Percentiles rank a stretch among this genome's conserved stretches.
Evolutionary conservation across 2,329 filamentous ascomycete genomes (phyloP).

Genomic region (Colletotrichum lini): DNA sequence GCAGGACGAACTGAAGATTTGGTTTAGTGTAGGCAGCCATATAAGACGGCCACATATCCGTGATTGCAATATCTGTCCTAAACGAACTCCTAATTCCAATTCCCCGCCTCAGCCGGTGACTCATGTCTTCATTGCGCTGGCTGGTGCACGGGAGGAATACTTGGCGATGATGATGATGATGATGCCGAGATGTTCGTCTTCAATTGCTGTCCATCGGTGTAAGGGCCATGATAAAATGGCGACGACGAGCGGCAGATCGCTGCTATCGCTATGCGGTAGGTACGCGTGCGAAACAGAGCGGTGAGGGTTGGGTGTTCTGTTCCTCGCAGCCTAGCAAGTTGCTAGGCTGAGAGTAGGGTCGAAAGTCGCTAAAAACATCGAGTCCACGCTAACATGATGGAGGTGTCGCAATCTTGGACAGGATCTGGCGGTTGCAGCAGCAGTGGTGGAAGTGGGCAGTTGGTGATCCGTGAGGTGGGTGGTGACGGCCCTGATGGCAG

Average conservation of each 20-base stretch:
- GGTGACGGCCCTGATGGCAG: neutral
- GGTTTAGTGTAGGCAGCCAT: constrained; percentile 19
- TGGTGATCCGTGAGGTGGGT: constrained; percentile 10
- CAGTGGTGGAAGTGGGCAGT: neutral
- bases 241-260: neutral
- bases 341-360: neutral
- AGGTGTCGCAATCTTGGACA: constrained; percentile 13
- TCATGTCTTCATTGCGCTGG: neutral
- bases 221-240: neutral
- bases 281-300: constrained; percentile 20
- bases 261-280: constrained; percentile 3
- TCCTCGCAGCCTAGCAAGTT: too few relatives aligned
- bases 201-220: neutral
- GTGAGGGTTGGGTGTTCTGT: constrained; percentile 22
- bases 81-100: neutral
- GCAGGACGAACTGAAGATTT: neutral
- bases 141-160: neutral
- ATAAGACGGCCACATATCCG: neutral
- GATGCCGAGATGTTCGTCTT: neutral
- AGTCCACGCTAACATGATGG: constrained; percentile 2
- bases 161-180: neutral
- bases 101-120: neutral
- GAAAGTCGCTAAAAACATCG: constrained; percentile 8
- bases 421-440: constrained; percentile 9
- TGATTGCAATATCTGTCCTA: neutral